Conservation (phyloP, 352 stramenopile genomes). For the Salisapilia sapeloensis region DNA sequence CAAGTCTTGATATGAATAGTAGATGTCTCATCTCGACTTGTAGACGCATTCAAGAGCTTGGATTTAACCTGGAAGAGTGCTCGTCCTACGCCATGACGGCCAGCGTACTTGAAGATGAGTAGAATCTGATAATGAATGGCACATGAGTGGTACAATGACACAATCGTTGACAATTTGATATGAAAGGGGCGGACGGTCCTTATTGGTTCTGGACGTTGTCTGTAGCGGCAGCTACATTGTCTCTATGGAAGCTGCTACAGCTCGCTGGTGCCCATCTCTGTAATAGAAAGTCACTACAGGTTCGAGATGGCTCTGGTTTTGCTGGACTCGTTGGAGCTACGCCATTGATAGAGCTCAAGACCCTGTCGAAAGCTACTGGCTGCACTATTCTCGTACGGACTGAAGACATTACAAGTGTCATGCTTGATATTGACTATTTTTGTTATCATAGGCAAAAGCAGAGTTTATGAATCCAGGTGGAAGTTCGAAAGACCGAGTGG, state of each 20-base stretch:
- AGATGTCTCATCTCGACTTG: conserved; percentile 1
- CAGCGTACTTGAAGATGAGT: too few relatives aligned
- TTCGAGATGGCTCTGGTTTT: conserved; percentile 23
- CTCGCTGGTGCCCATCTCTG: too few relatives aligned
- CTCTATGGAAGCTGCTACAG: conserved; percentile 52
- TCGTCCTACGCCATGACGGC: neutral
- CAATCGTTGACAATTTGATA: conserved; percentile 1
- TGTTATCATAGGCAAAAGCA: conserved; percentile 67
- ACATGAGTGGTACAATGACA: too few relatives aligned
- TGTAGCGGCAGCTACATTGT: conserved; percentile 40
- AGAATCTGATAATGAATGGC: too few relatives aligned
- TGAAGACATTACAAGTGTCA: neutral
- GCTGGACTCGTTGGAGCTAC: conserved; percentile 87
- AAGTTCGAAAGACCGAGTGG: conserved; percentile 95
- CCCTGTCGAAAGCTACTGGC: conserved; percentile 79
- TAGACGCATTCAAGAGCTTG: conserved; percentile 34
- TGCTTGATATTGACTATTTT: conserved; percentile 1
- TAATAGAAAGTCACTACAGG: too few relatives aligned
- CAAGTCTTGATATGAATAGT: neutral
- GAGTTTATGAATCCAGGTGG: conserved; percentile 96
- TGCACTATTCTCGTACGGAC: conserved; percentile 78
- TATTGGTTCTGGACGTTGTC: conserved; percentile 38
- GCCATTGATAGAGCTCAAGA: conserved; percentile 81
- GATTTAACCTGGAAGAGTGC: conserved; percentile 13
- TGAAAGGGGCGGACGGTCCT: too few relatives aligned